Conservation (phyloP, 164 flowering plant genomes). For the Cinnamomum micranthum region DNA sequence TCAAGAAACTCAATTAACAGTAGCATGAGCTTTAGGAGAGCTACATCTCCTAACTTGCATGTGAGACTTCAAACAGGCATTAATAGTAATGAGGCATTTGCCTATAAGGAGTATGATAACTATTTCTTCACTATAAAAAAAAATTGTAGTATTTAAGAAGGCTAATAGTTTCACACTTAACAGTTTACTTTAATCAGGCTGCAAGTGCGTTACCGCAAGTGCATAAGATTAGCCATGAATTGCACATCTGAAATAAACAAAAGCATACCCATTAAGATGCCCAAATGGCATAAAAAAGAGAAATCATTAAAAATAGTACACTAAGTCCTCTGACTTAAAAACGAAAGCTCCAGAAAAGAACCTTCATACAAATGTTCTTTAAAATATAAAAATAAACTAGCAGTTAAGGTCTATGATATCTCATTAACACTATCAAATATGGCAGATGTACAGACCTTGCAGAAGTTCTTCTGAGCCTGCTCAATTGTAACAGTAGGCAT, state of each 20-base stretch:
- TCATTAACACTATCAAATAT: not conserved
- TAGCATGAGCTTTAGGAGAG: too few relatives aligned
- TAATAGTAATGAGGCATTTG: too few relatives aligned
- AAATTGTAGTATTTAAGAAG: not conserved
- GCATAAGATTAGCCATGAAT: not conserved
- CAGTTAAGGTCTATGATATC: not conserved
- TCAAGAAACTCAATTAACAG: too few relatives aligned
- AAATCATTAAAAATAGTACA: not conserved
- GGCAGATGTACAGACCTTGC: conserved; percentile 58
- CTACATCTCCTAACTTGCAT: too few relatives aligned
- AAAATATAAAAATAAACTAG: not conserved
- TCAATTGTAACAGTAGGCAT: conserved; percentile 99
- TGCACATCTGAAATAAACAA: not conserved
- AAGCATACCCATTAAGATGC: not conserved
- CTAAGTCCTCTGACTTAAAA: not conserved
- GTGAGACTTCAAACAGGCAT: too few relatives aligned
- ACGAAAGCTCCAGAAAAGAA: not conserved
- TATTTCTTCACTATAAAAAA: too few relatives aligned
- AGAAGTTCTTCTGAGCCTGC: conserved; percentile 90
- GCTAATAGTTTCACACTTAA: not conserved
- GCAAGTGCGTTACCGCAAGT: not conserved
- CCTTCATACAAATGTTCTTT: not conserved
- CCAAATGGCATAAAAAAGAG: not conserved
- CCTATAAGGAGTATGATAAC: too few relatives aligned
- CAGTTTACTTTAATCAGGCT: not conserved